A percentile compares a stretch with the other conserved stretches of the same genome.
These are phyloP conservation scores for Aspergillus ibericus DNA, from an alignment of 2,329 filamentous ascomycete species.

Conservation along the genomic window DNA sequence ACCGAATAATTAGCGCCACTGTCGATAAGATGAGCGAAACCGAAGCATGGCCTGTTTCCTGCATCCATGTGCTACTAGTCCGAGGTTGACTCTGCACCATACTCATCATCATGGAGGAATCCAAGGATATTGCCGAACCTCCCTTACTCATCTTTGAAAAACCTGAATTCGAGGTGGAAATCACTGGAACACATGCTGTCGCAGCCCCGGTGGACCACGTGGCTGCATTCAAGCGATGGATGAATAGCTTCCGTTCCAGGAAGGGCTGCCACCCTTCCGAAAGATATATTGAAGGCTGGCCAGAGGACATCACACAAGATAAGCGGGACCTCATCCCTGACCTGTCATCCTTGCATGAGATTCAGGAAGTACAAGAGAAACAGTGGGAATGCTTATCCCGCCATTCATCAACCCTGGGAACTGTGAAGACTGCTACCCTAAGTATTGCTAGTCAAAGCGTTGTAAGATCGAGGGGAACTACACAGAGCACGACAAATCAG, in stretches of 20 bases:
- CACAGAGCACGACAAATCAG: slow-evolving; percentile 58
- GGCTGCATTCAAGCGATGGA: slow-evolving; percentile 38
- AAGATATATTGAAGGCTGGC: slow-evolving; percentile 41
- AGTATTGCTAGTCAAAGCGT: slow-evolving; percentile 74
- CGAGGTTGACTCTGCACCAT: background rate
- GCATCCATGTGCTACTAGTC: too few relatives aligned
- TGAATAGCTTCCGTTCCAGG: slow-evolving; percentile 37
- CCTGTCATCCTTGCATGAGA: slow-evolving; percentile 21
- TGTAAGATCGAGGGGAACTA: slow-evolving; percentile 59
- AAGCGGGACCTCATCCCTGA: slow-evolving; percentile 13
- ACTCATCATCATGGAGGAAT: slow-evolving; percentile 13
- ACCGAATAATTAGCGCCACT: background rate
- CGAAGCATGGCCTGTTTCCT: background rate
- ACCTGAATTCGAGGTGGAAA: slow-evolving; percentile 4
- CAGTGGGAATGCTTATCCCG: slow-evolving; percentile 67
- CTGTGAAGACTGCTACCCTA: slow-evolving; percentile 75
- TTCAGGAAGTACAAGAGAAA: slow-evolving; percentile 35
- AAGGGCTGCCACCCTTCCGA: slow-evolving; percentile 23
- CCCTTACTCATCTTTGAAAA: slow-evolving; percentile 4
- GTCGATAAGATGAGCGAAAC: background rate
- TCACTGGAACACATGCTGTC: background rate
- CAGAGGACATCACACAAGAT: slow-evolving; percentile 23
- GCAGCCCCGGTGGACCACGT: slow-evolving; percentile 11
- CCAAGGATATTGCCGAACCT: slow-evolving; percentile 12
- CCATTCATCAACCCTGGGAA: slow-evolving; percentile 77